phyloP scores from a whole-genome alignment of 1,284 basidiomycete genomes.

The Trichosporon faecale region DNA sequence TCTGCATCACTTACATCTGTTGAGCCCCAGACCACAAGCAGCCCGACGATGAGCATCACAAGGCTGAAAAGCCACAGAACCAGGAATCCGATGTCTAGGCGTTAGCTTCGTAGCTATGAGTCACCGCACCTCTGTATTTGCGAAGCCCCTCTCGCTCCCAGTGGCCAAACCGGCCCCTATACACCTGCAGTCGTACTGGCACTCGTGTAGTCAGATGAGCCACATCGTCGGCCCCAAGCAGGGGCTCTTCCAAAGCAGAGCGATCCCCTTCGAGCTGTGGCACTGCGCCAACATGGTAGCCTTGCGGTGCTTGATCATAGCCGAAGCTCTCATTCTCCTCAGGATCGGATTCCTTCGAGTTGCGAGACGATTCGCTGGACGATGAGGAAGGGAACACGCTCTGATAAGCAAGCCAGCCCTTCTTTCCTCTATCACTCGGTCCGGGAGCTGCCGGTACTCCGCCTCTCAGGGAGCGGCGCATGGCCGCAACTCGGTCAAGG shows the following conservation, averaged over 20 bases:
- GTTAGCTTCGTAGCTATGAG: conserved; percentile 6
- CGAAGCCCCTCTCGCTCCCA: conserved; percentile 48
- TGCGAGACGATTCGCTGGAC: conserved; percentile 34
- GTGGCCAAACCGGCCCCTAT: conserved; percentile 48
- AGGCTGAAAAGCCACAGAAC: conserved; percentile 47
- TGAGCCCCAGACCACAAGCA: conserved; percentile 51
- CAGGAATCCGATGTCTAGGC: conserved; percentile 46
- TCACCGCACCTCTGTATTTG: conserved; percentile 53
- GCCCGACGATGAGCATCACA: conserved; percentile 41
- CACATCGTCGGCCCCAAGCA: conserved; percentile 40
- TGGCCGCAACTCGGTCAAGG: conserved; percentile 37
- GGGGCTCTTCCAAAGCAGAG: conserved; percentile 35
- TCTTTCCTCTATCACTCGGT: conserved; percentile 27
- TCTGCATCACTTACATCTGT: conserved; percentile 38
- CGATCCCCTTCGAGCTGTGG: conserved; percentile 8
- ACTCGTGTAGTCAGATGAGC: conserved; percentile 27
- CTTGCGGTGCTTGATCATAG: neutral
- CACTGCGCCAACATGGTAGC: neutral
- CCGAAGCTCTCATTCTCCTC: conserved; percentile 28
- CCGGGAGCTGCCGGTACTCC: neutral
- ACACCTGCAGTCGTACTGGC: conserved; percentile 47
- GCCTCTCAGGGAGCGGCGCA: conserved; percentile 34
- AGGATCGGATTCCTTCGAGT: conserved; percentile 42
- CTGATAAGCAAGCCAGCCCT: conserved; percentile 53
- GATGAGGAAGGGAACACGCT: conserved; percentile 50